Evolutionary conservation across 2,329 filamentous ascomycete genomes (phyloP).

Genomic region (Diaporthe humulicola): DNA sequence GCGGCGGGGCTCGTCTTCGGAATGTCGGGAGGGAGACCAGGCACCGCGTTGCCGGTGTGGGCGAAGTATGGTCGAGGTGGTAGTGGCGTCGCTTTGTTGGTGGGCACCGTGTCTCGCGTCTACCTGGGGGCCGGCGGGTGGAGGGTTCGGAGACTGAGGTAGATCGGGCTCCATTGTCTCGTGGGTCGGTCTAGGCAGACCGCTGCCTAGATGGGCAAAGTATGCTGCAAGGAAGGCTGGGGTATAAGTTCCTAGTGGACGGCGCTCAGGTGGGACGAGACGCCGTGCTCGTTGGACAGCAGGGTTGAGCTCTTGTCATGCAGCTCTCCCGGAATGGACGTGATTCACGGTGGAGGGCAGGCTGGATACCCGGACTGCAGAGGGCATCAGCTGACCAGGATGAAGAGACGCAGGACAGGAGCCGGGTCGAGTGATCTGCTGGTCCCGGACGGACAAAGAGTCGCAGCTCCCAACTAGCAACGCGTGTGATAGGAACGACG

Average conservation of each 20-base stretch:
- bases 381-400: background rate
- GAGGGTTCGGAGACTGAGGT: constrained; percentile 20
- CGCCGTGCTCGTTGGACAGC: constrained; percentile 33
- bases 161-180: constrained; percentile 37
- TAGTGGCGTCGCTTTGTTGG: constrained; percentile 19
- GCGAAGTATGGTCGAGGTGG: constrained; percentile 23
- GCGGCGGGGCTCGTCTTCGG: constrained; percentile 53
- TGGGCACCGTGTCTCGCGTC: constrained; percentile 5
- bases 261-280: constrained; percentile 35
- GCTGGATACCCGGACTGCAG: background rate
- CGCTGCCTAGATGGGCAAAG: constrained; percentile 35
- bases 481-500: background rate
- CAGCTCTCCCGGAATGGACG: background rate
- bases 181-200: constrained; percentile 35
- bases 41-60: constrained; percentile 26
- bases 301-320: constrained; percentile 25
- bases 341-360: background rate
- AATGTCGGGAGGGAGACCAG: constrained; percentile 40
- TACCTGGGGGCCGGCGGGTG: constrained; percentile 25
- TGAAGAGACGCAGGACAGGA: background rate
- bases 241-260: constrained; percentile 17
- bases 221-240: constrained; percentile 35
- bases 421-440: background rate
- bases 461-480: background rate
- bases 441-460: constrained; percentile 5